Evolutionary conservation across 163 green algal species (phyloP).

Genomic region (Scenedesmus sp.): DNA sequence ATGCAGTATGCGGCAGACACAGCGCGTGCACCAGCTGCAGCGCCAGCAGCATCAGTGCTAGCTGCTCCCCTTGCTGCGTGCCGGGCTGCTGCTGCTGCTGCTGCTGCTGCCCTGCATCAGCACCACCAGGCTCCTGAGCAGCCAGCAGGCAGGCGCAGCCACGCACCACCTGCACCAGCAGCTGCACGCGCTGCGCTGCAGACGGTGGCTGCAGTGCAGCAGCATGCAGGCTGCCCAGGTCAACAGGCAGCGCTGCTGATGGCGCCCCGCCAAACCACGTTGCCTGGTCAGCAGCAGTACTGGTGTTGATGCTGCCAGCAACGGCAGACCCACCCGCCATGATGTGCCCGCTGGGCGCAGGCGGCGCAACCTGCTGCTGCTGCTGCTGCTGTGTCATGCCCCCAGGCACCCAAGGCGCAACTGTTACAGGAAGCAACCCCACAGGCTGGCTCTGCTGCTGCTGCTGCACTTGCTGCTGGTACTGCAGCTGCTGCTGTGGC

Average conservation of each 20-base stretch:
- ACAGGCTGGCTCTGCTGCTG: neutral
- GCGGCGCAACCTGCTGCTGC: conserved; percentile 1
- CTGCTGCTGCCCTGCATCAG: neutral
- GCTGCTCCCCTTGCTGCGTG: conserved; percentile 15
- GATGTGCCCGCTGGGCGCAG: neutral
- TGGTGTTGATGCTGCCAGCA: neutral
- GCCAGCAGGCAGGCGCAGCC: conserved; percentile 5
- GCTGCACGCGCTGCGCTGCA: conserved; percentile 26
- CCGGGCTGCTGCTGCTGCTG: neutral
- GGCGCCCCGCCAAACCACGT: neutral
- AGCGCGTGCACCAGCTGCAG: conserved; percentile 45
- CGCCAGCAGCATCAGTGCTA: conserved; percentile 47
- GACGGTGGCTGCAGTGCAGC: neutral
- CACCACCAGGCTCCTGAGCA: neutral
- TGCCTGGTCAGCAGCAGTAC: conserved; percentile 1
- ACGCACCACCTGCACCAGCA: conserved; percentile 22
- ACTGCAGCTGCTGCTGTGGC: neutral
- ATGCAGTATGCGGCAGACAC: neutral
- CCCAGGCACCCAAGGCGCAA: neutral
- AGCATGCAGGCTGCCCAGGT: neutral
- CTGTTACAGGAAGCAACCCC: neutral
- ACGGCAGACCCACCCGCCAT: neutral
- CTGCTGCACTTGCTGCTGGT: neutral
- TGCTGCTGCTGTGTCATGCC: neutral
- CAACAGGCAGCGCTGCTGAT: neutral